These are phyloP conservation scores for Heliamphora exappendiculata DNA, from an alignment of 148 eudicot genomes.

Conservation along the genomic window DNA sequence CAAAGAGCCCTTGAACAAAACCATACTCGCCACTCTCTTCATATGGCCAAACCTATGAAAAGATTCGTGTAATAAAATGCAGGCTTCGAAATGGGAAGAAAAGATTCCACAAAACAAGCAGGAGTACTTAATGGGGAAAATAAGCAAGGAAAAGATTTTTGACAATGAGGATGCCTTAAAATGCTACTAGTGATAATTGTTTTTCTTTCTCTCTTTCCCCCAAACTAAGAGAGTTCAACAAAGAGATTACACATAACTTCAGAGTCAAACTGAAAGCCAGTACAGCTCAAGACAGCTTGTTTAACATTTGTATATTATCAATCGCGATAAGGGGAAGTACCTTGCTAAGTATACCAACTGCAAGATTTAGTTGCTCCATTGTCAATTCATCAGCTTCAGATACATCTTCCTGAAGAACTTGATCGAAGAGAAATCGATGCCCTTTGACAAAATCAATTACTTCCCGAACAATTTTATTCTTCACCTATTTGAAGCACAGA, in stretches of 20 bases:
- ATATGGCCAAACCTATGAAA: slow-evolving; percentile 83
- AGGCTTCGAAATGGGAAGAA: not conserved
- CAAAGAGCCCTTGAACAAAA: slow-evolving; percentile 78
- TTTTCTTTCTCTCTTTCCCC: too few relatives aligned
- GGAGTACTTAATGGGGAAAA: not conserved
- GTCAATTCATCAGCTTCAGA: slow-evolving; percentile 59
- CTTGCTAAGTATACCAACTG: slow-evolving; percentile 86
- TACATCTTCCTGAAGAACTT: slow-evolving; percentile 63
- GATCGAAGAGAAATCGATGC: slow-evolving; percentile 83
- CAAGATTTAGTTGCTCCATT: slow-evolving; percentile 81
- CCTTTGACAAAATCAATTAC: slow-evolving; percentile 76
- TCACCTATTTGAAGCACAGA: slow-evolving; percentile 43
- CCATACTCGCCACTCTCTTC: slow-evolving; percentile 85
- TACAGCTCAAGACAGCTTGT: not conserved
- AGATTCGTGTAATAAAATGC: not conserved
- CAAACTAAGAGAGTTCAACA: not conserved
- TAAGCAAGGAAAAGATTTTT: not conserved
- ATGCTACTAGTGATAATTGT: not conserved
- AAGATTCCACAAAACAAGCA: not conserved
- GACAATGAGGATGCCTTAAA: not conserved
- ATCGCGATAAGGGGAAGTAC: slow-evolving; percentile 22
- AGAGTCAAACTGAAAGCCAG: not conserved
- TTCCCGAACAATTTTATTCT: slow-evolving; percentile 88
- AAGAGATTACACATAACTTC: not conserved
- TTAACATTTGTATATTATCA: not conserved